Evolutionary conservation across 805 yeast species (phyloP), one percentile per base, ranked within the genome.

Genomic region (Wickerhamomyces sydowiorum): DNA sequence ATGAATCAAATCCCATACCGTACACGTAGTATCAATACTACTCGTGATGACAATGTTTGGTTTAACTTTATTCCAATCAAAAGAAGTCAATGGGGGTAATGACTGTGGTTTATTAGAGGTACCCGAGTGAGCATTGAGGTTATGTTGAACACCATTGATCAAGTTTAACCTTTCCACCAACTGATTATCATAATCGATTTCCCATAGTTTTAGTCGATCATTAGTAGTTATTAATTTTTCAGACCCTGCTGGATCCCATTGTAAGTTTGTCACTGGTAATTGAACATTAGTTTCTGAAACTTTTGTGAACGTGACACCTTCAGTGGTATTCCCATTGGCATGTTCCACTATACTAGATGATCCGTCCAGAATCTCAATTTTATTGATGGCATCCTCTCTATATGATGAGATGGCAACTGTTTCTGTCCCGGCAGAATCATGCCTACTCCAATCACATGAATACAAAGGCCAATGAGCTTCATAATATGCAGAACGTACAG

Each of bases 21-120:
- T 90, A 64, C 99, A 93, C 1, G 99, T 93, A 1, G 99, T 93
- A 64, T 93, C 99, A 10, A 91, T 86, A 18, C 93, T 82, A 47
- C 91, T 78, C 2, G 97, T 87, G 29, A 93, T 83, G 18, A 89
- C 74, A 31, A 80, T 62, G 38, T 77, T 76, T 3, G 86, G 76
- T 52, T 86, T 90, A 1, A 72, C 68, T 29, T 71, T 65, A 65
- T 86, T 88, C 97, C 99, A 93, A 64, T 93, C 96, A 53, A 93
- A 87, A 2, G 95, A 81, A 0, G 98, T 90, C 40, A 93, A 73
- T 5, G 99, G 99, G 1, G 99, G 95, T 38, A 81, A 67, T 18
- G 60, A 56, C 28, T 50, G 51, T 1, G 49, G 41, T 29, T 44
- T 46, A 46, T 69, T 64, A 36, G 71, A 65, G 43, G 67, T 57